A percentile compares a stretch with the other conserved stretches of the same genome.
These are phyloP conservation scores for Epichloe uncinata DNA, from an alignment of 2,329 filamentous ascomycete species.

Conservation along the genomic window DNA sequence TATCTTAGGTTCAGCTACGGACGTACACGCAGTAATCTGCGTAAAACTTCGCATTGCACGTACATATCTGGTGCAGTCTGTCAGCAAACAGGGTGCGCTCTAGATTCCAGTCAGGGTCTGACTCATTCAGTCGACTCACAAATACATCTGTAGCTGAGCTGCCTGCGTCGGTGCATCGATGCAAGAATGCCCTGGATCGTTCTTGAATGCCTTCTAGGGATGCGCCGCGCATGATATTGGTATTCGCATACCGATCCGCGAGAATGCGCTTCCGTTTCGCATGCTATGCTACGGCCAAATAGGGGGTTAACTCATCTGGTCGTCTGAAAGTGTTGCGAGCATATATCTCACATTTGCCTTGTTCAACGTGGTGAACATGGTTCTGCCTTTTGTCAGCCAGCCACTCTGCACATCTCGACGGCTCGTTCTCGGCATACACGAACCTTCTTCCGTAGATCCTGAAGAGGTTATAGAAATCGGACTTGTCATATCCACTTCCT, in stretches of 20 bases:
- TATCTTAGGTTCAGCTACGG: constrained; percentile 5
- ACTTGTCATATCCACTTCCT: constrained; percentile 52
- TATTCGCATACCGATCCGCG: constrained; percentile 56
- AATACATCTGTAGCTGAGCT: constrained; percentile 36
- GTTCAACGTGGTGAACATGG: constrained; percentile 46
- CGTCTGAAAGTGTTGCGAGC: background rate
- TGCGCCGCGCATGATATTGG: constrained; percentile 44
- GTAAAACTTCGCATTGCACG: background rate
- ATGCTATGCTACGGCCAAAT: constrained; percentile 43
- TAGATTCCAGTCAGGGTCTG: background rate
- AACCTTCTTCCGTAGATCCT: constrained; percentile 42
- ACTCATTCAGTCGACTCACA: constrained; percentile 25
- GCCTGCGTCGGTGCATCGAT: constrained; percentile 32
- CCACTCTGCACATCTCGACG: background rate
- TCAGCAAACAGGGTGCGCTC: background rate
- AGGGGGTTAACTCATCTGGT: background rate
- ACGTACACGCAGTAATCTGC: background rate
- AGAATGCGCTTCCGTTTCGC: constrained; percentile 48
- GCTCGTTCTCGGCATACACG: constrained; percentile 6
- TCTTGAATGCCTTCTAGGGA: constrained; percentile 45
- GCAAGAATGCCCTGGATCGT: constrained; percentile 40
- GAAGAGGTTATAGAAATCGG: constrained; percentile 50
- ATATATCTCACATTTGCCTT: constrained; percentile 34
- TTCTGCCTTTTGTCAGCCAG: constrained; percentile 21
- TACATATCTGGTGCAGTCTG: constrained; percentile 1